Evolutionary conservation across 352 stramenopile genomes (phyloP), one percentile per base, ranked within the genome.

Genomic region (Phytopythium helicoides): DNA sequence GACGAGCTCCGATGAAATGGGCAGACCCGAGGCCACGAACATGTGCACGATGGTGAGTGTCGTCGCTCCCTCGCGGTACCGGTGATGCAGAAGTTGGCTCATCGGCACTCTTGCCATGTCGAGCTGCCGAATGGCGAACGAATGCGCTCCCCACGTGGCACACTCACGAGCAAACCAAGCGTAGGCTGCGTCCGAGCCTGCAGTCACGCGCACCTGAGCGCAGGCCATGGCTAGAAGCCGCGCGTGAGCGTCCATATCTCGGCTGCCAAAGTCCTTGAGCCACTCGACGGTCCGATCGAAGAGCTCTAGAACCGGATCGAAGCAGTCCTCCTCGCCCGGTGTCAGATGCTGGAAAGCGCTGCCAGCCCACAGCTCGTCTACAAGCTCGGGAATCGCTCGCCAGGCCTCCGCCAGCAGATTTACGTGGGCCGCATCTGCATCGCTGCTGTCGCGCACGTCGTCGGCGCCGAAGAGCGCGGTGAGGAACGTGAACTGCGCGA

Each of bases 11-110:
- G 44, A 5, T 16, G 44, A 26, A 6, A 50, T 16, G 26, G 23
- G 44, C 5, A 50, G 16, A 2, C 44, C 44, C 4, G 25, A 50
- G 3, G 44, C 6, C 44, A 50, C 44, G 23, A 50, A 26, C 44
- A 38, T 38, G 26, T 50, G 44, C 26, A 50, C 4, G 25, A 50
- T 50, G 16, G 44, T 50, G 44, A 50, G 44, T 26, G 44, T 50
- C 16, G 44, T 50, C 25, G 44, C 44, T 9, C 44, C 44, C 28
- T 50, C 44, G 22, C 44, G 22, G 44, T 50, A 50, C 3, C 44
- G 44, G 26, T 50, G 44, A 6, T 25, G 15, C 44, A 50, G n/a
- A 23, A 50, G 44, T 26, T 50, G 15, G 25, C 22, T 9, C 25
- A 23, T 16, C 12, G 12, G 8, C 44, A 50, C 44, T 1, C 8